These are phyloP conservation scores for Umbelopsis vinacea DNA, from an alignment of 192 early-diverging fungal genomes.

Conservation along the genomic window DNA sequence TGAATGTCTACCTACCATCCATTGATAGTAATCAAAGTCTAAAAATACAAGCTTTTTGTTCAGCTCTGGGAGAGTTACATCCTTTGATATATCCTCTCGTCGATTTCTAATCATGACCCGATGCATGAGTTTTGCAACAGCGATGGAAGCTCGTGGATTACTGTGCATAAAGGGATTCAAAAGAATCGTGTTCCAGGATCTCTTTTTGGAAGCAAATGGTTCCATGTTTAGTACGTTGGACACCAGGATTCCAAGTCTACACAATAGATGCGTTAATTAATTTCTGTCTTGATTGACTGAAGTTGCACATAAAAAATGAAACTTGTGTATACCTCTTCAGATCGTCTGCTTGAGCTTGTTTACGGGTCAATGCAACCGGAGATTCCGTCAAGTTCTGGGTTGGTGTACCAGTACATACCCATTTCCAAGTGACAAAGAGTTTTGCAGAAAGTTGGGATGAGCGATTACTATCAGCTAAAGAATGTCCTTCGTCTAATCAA, in stretches of 20 bases:
- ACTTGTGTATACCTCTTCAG: slow-evolving; percentile 34
- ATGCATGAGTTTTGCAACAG: slow-evolving; percentile 63
- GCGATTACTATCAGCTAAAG: slow-evolving; percentile 57
- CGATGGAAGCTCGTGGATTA: slow-evolving; percentile 46
- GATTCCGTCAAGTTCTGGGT: slow-evolving; percentile 66
- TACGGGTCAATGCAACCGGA: not conserved
- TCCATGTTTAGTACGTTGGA: slow-evolving; percentile 63
- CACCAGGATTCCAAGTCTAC: slow-evolving; percentile 63
- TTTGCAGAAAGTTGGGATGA: slow-evolving; percentile 58
- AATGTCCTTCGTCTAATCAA: slow-evolving; percentile 76
- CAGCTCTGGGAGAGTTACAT: slow-evolving; percentile 70
- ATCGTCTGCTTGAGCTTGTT: slow-evolving; percentile 44
- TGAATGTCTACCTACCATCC: slow-evolving; percentile 28
- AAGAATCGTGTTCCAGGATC: slow-evolving; percentile 55
- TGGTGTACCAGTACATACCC: slow-evolving; percentile 80
- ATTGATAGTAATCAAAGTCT: slow-evolving; percentile 53
- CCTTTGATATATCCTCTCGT: slow-evolving; percentile 53
- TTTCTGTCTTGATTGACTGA: not conserved
- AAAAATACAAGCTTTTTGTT: slow-evolving; percentile 50
- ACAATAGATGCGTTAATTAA: slow-evolving; percentile 13
- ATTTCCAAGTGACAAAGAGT: slow-evolving; percentile 60
- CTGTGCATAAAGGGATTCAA: slow-evolving; percentile 58
- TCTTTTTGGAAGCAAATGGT: slow-evolving; percentile 58
- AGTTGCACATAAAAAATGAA: too few species aligned
- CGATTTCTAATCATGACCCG: slow-evolving; percentile 77